A percentile compares a stretch with the other conserved stretches of the same genome.
phyloP scores from a whole-genome alignment of 2,329 filamentous ascomycete genomes.

The Fusarium musae region DNA sequence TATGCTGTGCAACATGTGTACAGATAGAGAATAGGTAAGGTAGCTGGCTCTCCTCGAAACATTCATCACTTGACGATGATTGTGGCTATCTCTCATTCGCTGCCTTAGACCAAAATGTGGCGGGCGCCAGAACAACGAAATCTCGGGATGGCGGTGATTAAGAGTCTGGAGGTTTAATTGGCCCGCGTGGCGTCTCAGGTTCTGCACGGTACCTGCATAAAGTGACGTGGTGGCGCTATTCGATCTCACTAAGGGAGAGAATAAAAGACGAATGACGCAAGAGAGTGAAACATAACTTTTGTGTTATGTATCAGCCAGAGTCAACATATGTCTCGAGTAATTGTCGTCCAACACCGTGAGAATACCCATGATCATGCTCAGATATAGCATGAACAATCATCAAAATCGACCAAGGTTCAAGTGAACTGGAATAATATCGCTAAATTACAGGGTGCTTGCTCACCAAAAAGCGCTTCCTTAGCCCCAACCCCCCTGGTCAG shows the following conservation, averaged over 20 bases:
- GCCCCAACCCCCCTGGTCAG: slow-evolving; percentile 17
- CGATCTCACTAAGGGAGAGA: background rate
- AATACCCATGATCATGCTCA: slow-evolving; percentile 1
- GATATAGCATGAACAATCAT: slow-evolving; percentile 21
- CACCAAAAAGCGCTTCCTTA: slow-evolving; percentile 17
- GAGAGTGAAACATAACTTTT: slow-evolving; percentile 15
- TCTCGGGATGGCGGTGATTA: slow-evolving; percentile 26
- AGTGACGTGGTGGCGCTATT: slow-evolving; percentile 37
- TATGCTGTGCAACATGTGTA: background rate
- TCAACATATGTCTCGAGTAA: background rate
- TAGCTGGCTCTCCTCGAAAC: background rate
- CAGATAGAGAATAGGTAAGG: background rate
- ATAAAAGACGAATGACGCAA: background rate
- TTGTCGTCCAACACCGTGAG: background rate
- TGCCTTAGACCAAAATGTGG: slow-evolving; percentile 29
- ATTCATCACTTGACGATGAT: slow-evolving; percentile 5
- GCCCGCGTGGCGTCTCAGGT: slow-evolving; percentile 49
- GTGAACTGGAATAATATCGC: slow-evolving; percentile 1
- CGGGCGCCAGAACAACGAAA: slow-evolving; percentile 25
- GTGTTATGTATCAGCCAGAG: background rate
- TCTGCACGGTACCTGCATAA: slow-evolving; percentile 45
- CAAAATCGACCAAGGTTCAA: slow-evolving; percentile 1
- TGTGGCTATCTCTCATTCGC: slow-evolving; percentile 11
- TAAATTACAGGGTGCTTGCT: slow-evolving; percentile 36
- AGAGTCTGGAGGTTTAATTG: slow-evolving; percentile 43